Conservation (phyloP, 345 rosid species). For the Erodium maritimum region DNA sequence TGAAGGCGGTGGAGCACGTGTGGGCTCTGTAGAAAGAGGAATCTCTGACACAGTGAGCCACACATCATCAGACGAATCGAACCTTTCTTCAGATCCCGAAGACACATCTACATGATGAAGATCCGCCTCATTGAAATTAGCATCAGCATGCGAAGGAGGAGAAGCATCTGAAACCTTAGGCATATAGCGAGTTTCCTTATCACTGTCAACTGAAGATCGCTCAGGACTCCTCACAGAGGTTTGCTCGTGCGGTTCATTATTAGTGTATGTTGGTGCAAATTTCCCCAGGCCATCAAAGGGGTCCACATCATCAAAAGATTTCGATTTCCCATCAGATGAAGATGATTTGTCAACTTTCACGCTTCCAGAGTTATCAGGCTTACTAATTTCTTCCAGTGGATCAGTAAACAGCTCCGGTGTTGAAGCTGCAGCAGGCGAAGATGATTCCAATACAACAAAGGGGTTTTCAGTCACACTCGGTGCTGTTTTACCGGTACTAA, state of each 20-base stretch:
- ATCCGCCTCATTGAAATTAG: constrained; percentile 6
- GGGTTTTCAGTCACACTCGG: constrained; percentile 18
- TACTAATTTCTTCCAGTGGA: constrained; percentile 25
- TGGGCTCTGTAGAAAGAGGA: constrained; percentile 35
- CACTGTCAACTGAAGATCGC: constrained; percentile 11
- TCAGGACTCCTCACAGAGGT: constrained; percentile 18
- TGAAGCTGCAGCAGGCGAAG: constrained; percentile 19
- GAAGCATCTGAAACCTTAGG: constrained; percentile 13
- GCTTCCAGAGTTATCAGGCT: constrained; percentile 20
- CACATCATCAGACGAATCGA: constrained; percentile 25
- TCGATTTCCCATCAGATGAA: constrained; percentile 8
- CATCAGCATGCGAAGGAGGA: constrained; percentile 4
- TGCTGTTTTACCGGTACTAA: constrained; percentile 13
- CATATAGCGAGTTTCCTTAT: constrained; percentile 17
- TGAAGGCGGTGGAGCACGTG: constrained; percentile 36
- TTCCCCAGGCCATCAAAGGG: constrained; percentile 22
- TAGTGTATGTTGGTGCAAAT: constrained; percentile 10
- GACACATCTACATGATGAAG: constrained; percentile 16
- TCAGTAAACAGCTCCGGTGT: constrained; percentile 18
- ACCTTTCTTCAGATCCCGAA: constrained; percentile 15
- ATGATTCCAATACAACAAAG: constrained; percentile 21
- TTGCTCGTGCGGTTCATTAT: constrained; percentile 16
- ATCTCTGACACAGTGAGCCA: constrained; percentile 45
- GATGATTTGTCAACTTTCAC: constrained; percentile 18
- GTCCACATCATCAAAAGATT: constrained; percentile 20